phyloP scores from a whole-genome alignment of 495 filamentous ascomycete genomes.

The Friedmanniomyces simplex region DNA sequence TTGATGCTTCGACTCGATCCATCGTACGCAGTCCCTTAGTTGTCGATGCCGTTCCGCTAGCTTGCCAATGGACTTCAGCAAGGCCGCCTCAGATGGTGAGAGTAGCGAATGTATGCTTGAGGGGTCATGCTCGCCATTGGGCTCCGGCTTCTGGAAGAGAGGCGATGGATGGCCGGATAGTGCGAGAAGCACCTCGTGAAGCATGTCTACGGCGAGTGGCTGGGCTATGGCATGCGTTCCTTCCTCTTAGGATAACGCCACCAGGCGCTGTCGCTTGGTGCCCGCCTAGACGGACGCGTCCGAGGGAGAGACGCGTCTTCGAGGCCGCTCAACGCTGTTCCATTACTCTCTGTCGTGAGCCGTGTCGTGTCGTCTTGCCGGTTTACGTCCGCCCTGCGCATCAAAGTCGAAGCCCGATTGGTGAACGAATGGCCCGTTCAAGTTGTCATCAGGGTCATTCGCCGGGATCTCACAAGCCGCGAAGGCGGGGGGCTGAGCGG shows the following conservation, averaged over 20 bases:
- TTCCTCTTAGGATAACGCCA: not conserved
- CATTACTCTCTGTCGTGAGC: too few species aligned
- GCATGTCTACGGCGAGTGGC: conserved; percentile 62
- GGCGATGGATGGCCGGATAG: conserved; percentile 88
- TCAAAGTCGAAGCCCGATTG: too few species aligned
- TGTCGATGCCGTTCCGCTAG: conserved; percentile 66
- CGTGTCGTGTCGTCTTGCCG: too few species aligned
- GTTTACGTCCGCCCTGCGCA: too few species aligned
- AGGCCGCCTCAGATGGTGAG: conserved; percentile 68
- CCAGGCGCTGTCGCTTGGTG: too few species aligned
- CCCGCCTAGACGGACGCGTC: too few species aligned
- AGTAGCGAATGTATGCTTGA: conserved; percentile 36
- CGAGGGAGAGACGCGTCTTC: too few species aligned
- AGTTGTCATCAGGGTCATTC: too few species aligned
- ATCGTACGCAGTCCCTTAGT: conserved; percentile 50
- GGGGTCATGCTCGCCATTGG: not conserved
- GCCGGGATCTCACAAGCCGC: too few species aligned
- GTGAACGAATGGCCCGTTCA: too few species aligned
- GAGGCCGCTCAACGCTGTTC: too few species aligned
- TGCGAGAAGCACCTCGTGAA: conserved; percentile 92
- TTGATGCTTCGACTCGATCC: conserved; percentile 56
- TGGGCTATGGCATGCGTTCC: conserved; percentile 18
- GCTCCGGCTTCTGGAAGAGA: conserved; percentile 42
- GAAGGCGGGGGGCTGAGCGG: too few species aligned
- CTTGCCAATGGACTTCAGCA: conserved; percentile 64